A percentile compares a stretch with the other conserved stretches of the same genome.
Evolutionary conservation across 1,139 yeast species (phyloP).

Genomic region (Scheffersomyces stambukii): DNA sequence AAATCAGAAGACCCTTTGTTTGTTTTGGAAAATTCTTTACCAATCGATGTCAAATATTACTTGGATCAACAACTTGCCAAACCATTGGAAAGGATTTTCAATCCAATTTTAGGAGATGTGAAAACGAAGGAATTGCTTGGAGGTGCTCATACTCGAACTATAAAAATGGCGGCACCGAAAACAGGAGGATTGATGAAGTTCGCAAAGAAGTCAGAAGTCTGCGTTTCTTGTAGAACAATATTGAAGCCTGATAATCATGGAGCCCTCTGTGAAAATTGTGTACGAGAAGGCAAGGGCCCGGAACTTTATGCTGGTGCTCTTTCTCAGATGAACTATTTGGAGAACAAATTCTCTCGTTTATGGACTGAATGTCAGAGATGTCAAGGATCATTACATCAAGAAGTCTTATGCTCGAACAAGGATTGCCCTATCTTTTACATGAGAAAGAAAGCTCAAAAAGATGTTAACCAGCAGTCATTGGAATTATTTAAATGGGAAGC

Average conservation of each 20-base stretch:
- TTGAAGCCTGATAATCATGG: constrained; percentile 63
- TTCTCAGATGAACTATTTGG: constrained; percentile 74
- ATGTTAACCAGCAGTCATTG: constrained; percentile 60
- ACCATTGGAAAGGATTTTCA: constrained; percentile 90
- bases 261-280: constrained; percentile 80
- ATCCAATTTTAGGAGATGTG: constrained; percentile 87
- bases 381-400: constrained; percentile 94
- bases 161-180: constrained; percentile 60
- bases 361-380: constrained; percentile 99
- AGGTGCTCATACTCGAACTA: constrained; percentile 82
- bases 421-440: constrained; percentile 97
- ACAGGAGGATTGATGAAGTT: constrained; percentile 86
- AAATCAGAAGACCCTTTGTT: constrained; percentile 96
- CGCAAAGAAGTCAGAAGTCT: constrained; percentile 83
- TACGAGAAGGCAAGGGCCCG: constrained; percentile 69
- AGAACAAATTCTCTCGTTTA: constrained; percentile 76
- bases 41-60: constrained; percentile 93
- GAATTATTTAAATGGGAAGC: constrained; percentile 74
- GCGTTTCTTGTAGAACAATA: constrained; percentile 86
- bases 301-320: constrained; percentile 75
- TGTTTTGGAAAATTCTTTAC: constrained; percentile 86
- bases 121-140: constrained; percentile 73
- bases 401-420: constrained; percentile 89
- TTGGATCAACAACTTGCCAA: constrained; percentile 89
- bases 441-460: constrained; percentile 94